Conservation (phyloP, 495 filamentous ascomycete genomes). For the Podospora sp. region DNA sequence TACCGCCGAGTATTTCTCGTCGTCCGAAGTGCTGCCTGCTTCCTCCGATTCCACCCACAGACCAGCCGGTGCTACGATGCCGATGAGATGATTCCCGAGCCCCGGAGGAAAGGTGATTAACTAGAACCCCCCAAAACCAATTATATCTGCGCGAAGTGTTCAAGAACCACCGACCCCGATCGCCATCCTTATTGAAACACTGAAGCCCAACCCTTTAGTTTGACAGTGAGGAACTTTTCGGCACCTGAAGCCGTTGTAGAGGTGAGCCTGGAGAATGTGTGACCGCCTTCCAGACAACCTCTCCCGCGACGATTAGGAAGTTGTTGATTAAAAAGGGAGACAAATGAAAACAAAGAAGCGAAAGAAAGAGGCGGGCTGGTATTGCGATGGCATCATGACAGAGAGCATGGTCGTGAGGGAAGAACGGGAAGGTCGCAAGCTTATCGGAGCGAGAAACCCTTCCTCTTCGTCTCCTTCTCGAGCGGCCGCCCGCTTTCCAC, state of each 20-base stretch:
- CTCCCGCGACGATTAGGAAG: conserved; percentile 48
- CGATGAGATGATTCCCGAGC: conserved; percentile 23
- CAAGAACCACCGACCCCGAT: conserved; percentile 38
- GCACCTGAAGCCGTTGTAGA: conserved; percentile 9
- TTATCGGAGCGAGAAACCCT: conserved; percentile 98
- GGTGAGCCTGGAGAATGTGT: conserved; percentile 17
- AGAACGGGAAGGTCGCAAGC: conserved; percentile 27
- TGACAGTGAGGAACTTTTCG: conserved; percentile 28
- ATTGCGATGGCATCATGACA: conserved; percentile 53
- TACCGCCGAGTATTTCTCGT: not conserved
- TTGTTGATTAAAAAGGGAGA: conserved; percentile 53
- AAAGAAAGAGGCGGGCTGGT: conserved; percentile 53
- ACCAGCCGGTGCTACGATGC: not conserved
- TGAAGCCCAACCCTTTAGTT: conserved; percentile 30
- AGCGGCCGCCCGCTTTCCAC: conserved; percentile 92
- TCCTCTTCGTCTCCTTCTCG: conserved; percentile 94
- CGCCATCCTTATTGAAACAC: conserved; percentile 30
- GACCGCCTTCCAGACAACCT: conserved; percentile 31
- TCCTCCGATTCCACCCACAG: conserved; percentile 1
- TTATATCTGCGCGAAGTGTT: conserved; percentile 44
- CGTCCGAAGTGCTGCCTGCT: conserved; percentile 11
- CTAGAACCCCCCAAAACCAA: conserved; percentile 39
- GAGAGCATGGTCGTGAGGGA: conserved; percentile 48
- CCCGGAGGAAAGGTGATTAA: conserved; percentile 22
- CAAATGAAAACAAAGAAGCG: conserved; percentile 41